phyloP scores from a whole-genome alignment of 192 early-diverging fungal species.

The Funneliformis mosseae region DNA sequence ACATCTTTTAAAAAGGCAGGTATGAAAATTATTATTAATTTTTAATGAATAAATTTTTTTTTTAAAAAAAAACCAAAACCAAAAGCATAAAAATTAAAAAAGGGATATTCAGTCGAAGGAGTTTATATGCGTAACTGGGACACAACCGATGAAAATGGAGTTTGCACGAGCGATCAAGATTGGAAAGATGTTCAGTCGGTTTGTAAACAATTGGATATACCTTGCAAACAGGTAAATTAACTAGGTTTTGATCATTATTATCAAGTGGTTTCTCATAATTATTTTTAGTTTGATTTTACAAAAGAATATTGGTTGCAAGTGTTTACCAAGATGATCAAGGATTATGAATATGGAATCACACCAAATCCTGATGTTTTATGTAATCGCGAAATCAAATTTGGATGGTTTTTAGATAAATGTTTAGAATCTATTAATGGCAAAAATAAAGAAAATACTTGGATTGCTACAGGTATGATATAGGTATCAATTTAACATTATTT shows the following conservation, averaged over 20 bases:
- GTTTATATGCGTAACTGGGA: conserved; percentile 98
- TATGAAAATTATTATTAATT: conserved; percentile 15
- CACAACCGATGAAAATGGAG: conserved; percentile 71
- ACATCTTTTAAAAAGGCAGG: conserved; percentile 65
- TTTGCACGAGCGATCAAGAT: conserved; percentile 77
- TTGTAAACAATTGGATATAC: conserved; percentile 69
- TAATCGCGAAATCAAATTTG: conserved; percentile 95
- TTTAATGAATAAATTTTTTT: neutral
- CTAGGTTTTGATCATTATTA: neutral
- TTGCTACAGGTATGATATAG: conserved; percentile 40
- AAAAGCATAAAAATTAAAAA: neutral
- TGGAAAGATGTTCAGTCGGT: conserved; percentile 77
- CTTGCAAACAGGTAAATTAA: conserved; percentile 31
- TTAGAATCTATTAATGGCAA: conserved; percentile 24
- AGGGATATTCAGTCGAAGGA: conserved; percentile 68
- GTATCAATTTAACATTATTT: no score
- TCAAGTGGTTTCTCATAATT: conserved; percentile 15
- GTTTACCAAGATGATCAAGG: conserved; percentile 79
- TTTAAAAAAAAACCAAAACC: neutral
- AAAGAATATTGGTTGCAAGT: conserved; percentile 92
- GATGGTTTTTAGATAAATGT: conserved; percentile 70
- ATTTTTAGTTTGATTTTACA: conserved; percentile 66
- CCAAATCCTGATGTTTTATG: conserved; percentile 95
- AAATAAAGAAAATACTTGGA: conserved; percentile 33
- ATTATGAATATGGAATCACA: conserved; percentile 69